A percentile compares a stretch with the other conserved stretches of the same genome.
Conservation (phyloP, 495 filamentous ascomycete species). For the Talaromyces stipitatus region DNA sequence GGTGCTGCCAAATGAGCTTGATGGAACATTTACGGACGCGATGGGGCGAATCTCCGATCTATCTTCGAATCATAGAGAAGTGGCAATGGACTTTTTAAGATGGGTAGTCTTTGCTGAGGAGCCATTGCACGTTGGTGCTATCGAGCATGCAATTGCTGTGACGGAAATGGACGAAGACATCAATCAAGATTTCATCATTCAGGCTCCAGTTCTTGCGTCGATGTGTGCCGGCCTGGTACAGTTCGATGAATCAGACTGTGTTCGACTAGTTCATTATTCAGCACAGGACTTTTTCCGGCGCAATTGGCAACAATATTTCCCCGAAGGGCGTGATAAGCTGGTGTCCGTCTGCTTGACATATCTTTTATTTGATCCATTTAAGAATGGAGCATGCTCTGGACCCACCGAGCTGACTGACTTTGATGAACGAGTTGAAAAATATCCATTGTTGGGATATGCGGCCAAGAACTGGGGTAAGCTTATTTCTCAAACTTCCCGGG, state of each 20-base stretch:
- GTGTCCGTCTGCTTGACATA: slow-evolving; percentile 20
- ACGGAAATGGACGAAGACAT: neutral
- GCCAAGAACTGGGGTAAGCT: slow-evolving; percentile 24
- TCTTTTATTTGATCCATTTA: slow-evolving; percentile 7
- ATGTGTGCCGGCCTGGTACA: slow-evolving; percentile 31
- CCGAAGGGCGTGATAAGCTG: slow-evolving; percentile 18
- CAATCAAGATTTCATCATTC: neutral
- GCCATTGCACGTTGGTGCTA: neutral
- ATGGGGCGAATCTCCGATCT: neutral
- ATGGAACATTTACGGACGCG: neutral
- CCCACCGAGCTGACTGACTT: slow-evolving; percentile 14
- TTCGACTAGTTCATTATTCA: slow-evolving; percentile 23
- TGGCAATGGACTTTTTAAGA: neutral
- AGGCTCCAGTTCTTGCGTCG: slow-evolving; percentile 25
- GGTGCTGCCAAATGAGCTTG: neutral
- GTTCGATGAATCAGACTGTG: slow-evolving; percentile 22
- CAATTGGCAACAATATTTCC: slow-evolving; percentile 15
- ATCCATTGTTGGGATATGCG: slow-evolving; percentile 20
- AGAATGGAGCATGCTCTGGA: neutral
- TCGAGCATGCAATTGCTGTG: neutral
- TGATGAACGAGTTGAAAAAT: slow-evolving; percentile 12
- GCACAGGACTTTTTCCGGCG: slow-evolving; percentile 26
- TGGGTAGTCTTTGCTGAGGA: neutral
- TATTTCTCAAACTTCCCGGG: neutral
- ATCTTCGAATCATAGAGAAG: neutral